Evolutionary conservation across 345 rosid genomes (phyloP).

Genomic region (Arabidopsis suecica): DNA sequence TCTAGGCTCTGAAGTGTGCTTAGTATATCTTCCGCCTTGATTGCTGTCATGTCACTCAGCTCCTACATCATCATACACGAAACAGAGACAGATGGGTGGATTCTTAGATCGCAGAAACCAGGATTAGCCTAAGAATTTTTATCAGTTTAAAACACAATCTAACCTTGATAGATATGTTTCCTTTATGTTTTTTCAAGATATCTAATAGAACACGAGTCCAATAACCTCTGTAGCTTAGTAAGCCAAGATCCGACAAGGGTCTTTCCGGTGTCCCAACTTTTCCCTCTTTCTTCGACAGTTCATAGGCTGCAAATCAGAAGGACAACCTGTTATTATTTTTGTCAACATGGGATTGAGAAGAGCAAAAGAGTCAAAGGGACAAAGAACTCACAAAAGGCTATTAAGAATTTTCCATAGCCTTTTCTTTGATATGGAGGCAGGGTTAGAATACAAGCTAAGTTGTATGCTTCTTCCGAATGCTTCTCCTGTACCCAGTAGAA

Average conservation of each 20-base stretch:
- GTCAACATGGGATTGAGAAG: background rate
- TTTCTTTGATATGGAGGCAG: conserved; percentile 99
- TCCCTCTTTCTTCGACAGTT: conserved; percentile 96
- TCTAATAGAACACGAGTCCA: conserved; percentile 95
- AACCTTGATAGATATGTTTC: conserved; percentile 93
- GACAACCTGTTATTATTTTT: background rate
- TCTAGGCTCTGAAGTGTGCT: conserved; percentile 92
- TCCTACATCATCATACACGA: conserved; percentile 53
- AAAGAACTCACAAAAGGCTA: conserved; percentile 84
- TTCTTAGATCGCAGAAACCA: conserved; percentile 2
- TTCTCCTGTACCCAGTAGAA: conserved; percentile 69
- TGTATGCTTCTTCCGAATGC: conserved; percentile 96
- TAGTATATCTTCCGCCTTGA: conserved; percentile 90
- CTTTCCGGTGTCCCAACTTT: conserved; percentile 98
- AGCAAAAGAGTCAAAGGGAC: background rate
- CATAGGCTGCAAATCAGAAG: conserved; percentile 69
- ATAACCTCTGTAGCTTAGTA: conserved; percentile 89
- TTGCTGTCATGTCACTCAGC: conserved; percentile 98
- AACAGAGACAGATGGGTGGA: background rate
- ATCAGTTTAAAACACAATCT: conserved; percentile 21
- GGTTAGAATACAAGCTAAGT: conserved; percentile 93
- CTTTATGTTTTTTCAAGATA: conserved; percentile 93
- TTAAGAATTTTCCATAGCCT: conserved; percentile 96
- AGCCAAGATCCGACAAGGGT: conserved; percentile 90
- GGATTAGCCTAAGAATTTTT: background rate